Base-by-base conservation (phyloP, 148 eudicot species). In the Gaultheria prostrata region DNA sequence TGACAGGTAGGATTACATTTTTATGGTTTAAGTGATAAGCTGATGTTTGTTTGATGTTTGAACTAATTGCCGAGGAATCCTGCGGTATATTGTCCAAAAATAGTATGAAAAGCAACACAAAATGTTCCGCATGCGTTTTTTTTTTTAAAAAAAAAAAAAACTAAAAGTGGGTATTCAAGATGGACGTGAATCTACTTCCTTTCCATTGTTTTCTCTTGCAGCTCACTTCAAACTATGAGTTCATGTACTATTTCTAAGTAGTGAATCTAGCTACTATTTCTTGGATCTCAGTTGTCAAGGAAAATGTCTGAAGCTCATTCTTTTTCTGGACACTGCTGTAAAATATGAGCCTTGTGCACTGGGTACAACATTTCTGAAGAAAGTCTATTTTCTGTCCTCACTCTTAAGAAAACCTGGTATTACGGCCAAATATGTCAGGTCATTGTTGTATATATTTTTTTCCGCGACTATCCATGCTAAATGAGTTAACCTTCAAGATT, bases 1-100 rank as follows among this genome's bases (percentile, higher is more conserved):
- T 86, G 98, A 97, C 90, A 92, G 97, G 99, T 94, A 90, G 80
- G 49, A n/a, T 48, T 78, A 17, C 17, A 30, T 71, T 77, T 82
- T 75, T 75, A 53, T 78, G 53, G 35, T 51, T 50, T 79, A 49
- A 6, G 35, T 69, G 43, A 51, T 53, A 39, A 53, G 30, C 26
- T 8, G 20, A 81, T 50, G 50, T 53, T 53, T 21, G 24, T 78
- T 35, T 67, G 24, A 48, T 56, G 72, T 46, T 59, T 81, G 28
- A 30, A 39, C 26, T 17, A 43, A 63, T 28, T 67, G 59, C 43
- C 21, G 28, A 46, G 54, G 24, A 48, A 7, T 28, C 65, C 45
- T 14, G 26, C 48, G 32, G 46, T 48, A 24, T 15, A 24, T n/a
- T 11, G 14, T 26, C 7, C 43, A 20, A n/a, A 18, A 75, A 45